phyloP scores from a whole-genome alignment of 139 green algal species.

The Volvox africanus region DNA sequence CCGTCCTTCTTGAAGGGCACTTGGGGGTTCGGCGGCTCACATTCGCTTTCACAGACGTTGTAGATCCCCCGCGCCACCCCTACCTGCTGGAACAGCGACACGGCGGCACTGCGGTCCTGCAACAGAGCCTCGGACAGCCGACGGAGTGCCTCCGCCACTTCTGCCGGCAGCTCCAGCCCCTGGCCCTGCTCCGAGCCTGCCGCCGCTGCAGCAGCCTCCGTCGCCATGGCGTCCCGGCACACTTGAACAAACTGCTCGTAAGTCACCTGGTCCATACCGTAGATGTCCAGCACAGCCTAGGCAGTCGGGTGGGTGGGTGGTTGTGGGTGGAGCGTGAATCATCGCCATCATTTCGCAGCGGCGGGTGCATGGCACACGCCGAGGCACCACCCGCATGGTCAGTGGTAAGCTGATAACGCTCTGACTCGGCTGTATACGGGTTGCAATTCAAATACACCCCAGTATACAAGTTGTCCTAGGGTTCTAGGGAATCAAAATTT shows the following conservation, averaged over 20 bases:
- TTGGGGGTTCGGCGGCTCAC: no score
- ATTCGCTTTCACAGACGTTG: not conserved
- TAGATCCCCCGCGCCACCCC: not conserved
- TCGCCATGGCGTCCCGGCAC: slow-evolving; percentile 28
- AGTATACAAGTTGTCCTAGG: no score
- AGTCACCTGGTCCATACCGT: slow-evolving; percentile 40
- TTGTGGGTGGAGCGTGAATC: not conserved
- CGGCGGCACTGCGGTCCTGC: not conserved
- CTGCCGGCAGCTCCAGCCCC: not conserved
- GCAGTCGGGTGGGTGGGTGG: not conserved
- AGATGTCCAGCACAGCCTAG: slow-evolving; percentile 59
- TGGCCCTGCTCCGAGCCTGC: not conserved
- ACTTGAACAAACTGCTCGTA: slow-evolving; percentile 45
- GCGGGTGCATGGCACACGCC: no score
- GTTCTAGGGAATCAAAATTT: no score
- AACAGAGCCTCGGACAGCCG: not conserved
- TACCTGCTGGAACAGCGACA: slow-evolving; percentile 24
- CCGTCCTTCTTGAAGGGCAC: no score
- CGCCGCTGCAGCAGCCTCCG: slow-evolving; percentile 31
- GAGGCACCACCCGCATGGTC: no score
- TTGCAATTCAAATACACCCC: no score
- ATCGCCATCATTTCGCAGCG: no score
- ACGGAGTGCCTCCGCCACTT: slow-evolving; percentile 21
- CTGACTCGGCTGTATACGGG: no score
- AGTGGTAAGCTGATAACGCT: no score